phyloP scores from a whole-genome alignment of 1,284 basidiomycete species.

The Naganishia liquefaciens region DNA sequence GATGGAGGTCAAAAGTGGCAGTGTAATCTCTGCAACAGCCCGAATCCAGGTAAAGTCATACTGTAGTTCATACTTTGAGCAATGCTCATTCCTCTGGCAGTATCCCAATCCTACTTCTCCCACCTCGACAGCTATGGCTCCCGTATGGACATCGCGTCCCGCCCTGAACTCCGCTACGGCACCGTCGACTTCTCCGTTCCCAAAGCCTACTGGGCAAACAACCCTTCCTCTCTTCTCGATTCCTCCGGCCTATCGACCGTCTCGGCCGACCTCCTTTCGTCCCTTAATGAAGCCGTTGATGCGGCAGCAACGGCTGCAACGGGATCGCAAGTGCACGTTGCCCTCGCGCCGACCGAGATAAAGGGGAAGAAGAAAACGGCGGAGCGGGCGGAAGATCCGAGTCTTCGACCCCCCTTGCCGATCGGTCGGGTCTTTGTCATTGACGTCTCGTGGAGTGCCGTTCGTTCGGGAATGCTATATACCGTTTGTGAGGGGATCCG shows the following conservation, averaged over 20 bases:
- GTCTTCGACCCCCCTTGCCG: slow-evolving; percentile 63
- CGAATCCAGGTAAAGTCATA: slow-evolving; percentile 70
- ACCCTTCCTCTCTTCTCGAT: slow-evolving; percentile 57
- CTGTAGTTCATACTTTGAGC: not conserved
- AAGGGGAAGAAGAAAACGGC: slow-evolving; percentile 38
- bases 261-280: slow-evolving; percentile 48
- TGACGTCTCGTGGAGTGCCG: slow-evolving; percentile 76
- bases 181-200: slow-evolving; percentile 89
- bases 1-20: slow-evolving; percentile 84
- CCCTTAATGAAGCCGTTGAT: slow-evolving; percentile 48
- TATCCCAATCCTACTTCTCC: slow-evolving; percentile 79
- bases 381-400: slow-evolving; percentile 34
- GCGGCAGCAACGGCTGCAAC: slow-evolving; percentile 47
- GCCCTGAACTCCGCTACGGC: slow-evolving; percentile 86
- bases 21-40: slow-evolving; percentile 85
- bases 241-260: slow-evolving; percentile 54
- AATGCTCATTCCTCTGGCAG: slow-evolving; percentile 53
- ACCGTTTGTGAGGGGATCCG: slow-evolving; percentile 69
- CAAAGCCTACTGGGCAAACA: slow-evolving; percentile 83
- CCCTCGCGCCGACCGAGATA: not conserved
- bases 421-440: slow-evolving; percentile 84
- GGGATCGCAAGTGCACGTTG: slow-evolving; percentile 38
- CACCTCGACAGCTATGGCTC: slow-evolving; percentile 77
- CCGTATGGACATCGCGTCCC: slow-evolving; percentile 76
- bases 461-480: slow-evolving; percentile 71